A percentile compares a stretch with the other conserved stretches of the same genome.
These are phyloP conservation scores for Apodospora peruviana DNA, from an alignment of 495 filamentous ascomycete genomes.

Conservation along the genomic window DNA sequence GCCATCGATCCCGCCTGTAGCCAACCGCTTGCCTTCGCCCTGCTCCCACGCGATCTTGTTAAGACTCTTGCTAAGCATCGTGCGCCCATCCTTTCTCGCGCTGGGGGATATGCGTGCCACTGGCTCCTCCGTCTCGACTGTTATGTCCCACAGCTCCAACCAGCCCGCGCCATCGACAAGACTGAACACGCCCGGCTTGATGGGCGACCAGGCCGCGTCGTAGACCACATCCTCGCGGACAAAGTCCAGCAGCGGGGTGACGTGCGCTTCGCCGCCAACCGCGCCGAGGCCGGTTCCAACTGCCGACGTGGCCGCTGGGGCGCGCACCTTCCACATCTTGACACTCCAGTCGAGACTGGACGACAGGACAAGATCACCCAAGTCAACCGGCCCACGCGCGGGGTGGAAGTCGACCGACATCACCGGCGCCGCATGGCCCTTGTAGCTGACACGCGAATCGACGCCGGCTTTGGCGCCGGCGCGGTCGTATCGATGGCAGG, in stretches of 20 bases:
- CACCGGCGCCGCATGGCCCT: slow-evolving; percentile 85
- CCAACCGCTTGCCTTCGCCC: slow-evolving; percentile 76
- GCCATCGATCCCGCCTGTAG: slow-evolving; percentile 85
- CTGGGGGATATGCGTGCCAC: slow-evolving; percentile 68
- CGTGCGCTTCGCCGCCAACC: slow-evolving; percentile 35
- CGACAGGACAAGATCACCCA: slow-evolving; percentile 89
- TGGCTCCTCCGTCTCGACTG: slow-evolving; percentile 85
- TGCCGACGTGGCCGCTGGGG: slow-evolving; percentile 60
- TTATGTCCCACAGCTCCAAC: slow-evolving; percentile 93
- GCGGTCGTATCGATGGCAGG: slow-evolving; percentile 93
- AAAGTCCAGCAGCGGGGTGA: slow-evolving; percentile 79
- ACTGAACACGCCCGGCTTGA: slow-evolving; percentile 87
- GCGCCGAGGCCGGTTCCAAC: slow-evolving; percentile 34
- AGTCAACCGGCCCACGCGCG: slow-evolving; percentile 79
- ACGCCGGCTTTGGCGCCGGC: slow-evolving; percentile 95
- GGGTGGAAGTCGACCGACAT: slow-evolving; percentile 97
- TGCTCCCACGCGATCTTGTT: slow-evolving; percentile 94
- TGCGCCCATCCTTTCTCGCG: slow-evolving; percentile 50
- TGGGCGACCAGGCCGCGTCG: slow-evolving; percentile 88
- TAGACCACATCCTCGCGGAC: slow-evolving; percentile 93
- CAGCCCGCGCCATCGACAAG: slow-evolving; percentile 90
- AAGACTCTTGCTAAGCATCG: slow-evolving; percentile 68
- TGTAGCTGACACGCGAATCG: slow-evolving; percentile 76
- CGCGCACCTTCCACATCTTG: slow-evolving; percentile 89
- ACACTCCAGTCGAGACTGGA: slow-evolving; percentile 92